phyloP scores from a whole-genome alignment of 305 asterid genomes.

The Fraxinus sp. region DNA sequence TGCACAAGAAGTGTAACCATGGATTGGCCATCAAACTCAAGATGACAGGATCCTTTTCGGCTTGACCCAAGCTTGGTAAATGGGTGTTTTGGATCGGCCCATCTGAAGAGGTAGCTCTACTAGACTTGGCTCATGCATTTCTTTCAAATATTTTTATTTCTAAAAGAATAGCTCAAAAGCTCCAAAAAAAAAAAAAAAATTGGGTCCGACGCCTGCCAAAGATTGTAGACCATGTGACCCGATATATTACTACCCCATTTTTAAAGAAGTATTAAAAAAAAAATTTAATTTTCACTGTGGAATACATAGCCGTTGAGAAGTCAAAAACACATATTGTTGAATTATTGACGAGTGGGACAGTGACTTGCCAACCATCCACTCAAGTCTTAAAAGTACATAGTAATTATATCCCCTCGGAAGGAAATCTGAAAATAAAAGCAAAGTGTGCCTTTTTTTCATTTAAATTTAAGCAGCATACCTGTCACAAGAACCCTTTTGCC shows the following conservation, averaged over 20 bases:
- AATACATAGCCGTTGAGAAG: not conserved
- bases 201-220: not conserved
- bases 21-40: not conserved
- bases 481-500: constrained; percentile 27
- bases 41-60: not conserved
- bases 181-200: too few relatives aligned
- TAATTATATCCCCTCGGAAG: constrained; percentile 21
- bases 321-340: not conserved
- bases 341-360: constrained; percentile 15
- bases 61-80: not conserved
- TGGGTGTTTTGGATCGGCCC: not conserved
- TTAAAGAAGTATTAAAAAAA: too few relatives aligned
- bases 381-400: constrained; percentile 16
- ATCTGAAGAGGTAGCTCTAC: not conserved
- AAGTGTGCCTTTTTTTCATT: constrained; percentile 31
- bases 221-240: not conserved
- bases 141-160: too few relatives aligned
- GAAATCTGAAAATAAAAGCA: constrained; percentile 50
- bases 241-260: not conserved
- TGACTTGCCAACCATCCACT: constrained; percentile 43
- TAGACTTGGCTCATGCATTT: not conserved
- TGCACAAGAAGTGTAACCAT: not conserved
- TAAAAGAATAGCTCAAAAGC: not conserved
- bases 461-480: constrained; percentile 23
- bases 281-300: not conserved